A percentile compares a stretch with the other conserved stretches of the same genome.
Evolutionary conservation across 306 rosid species (phyloP).

Genomic region (Medicago truncatula): DNA sequence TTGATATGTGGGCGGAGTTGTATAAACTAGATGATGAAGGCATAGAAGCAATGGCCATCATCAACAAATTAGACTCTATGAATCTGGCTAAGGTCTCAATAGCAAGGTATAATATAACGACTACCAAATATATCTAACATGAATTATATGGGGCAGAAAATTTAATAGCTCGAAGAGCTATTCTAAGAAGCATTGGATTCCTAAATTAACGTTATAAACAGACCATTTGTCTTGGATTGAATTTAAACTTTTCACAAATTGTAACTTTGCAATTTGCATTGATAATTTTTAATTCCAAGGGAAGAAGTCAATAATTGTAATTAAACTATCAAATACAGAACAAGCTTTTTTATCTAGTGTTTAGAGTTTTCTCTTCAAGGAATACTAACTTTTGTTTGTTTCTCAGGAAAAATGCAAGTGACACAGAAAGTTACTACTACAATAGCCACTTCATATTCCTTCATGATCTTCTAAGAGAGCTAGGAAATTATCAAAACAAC

Average conservation of each 20-base stretch:
- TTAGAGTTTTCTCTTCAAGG: neutral
- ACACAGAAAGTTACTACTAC: conserved; percentile 50
- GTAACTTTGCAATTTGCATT: neutral
- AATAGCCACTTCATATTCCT: conserved; percentile 55
- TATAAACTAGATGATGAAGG: conserved; percentile 48
- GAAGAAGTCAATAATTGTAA: neutral
- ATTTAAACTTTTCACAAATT: neutral
- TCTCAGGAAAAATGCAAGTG: conserved; percentile 57
- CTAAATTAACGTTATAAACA: neutral
- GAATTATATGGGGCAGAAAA: conserved; percentile 4
- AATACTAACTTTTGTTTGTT: conserved; percentile 27
- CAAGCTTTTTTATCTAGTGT: neutral
- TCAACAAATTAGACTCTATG: conserved; percentile 45
- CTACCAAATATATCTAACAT: conserved; percentile 28
- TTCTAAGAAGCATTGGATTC: conserved; percentile 20
- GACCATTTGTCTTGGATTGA: neutral
- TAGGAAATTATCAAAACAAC: conserved; percentile 52
- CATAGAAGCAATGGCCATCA: conserved; percentile 40
- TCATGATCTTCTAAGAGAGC: conserved; percentile 69
- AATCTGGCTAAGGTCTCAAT: conserved; percentile 54
- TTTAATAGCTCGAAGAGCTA: conserved; percentile 4
- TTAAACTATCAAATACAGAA: conserved; percentile 27
- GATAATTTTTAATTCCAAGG: neutral
- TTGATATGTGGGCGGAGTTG: conserved; percentile 67
- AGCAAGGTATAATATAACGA: conserved; percentile 55